A percentile compares a stretch with the other conserved stretches of the same genome.
Conservation (phyloP, 2,329 filamentous ascomycete species). For the Paecilomyces dactylethromorphus region DNA sequence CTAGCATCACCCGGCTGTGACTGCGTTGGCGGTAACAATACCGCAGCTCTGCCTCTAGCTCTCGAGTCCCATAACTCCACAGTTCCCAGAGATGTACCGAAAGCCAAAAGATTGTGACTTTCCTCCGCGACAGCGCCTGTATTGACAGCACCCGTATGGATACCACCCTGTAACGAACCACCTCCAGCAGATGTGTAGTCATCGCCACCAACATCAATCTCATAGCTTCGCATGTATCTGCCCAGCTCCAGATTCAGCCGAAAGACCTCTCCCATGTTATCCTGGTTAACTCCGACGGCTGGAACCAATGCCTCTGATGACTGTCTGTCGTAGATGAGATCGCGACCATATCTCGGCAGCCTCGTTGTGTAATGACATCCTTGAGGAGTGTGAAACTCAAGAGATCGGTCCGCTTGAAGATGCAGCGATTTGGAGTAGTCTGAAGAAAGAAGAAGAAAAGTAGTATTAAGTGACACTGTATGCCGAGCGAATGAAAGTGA, state of each 20-base stretch:
- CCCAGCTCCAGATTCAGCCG: constrained; percentile 86
- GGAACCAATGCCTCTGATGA: constrained; percentile 82
- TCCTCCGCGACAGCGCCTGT: constrained; percentile 78
- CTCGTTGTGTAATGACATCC: constrained; percentile 86
- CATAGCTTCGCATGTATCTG: constrained; percentile 89
- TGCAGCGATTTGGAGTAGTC: constrained; percentile 95
- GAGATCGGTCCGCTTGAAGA: constrained; percentile 79
- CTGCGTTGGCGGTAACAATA: constrained; percentile 55
- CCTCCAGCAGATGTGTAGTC: constrained; percentile 61
- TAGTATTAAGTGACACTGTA: constrained; percentile 85
- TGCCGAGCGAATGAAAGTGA: constrained; percentile 91
- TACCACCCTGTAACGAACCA: constrained; percentile 76
- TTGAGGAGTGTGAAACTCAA: constrained; percentile 87
- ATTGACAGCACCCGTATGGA: constrained; percentile 80
- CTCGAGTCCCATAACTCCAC: constrained; percentile 96
- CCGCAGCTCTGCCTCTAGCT: constrained; percentile 71
- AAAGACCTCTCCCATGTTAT: constrained; percentile 88
- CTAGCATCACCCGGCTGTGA: constrained; percentile 32
- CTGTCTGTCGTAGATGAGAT: constrained; percentile 74
- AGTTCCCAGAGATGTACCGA: constrained; percentile 90
- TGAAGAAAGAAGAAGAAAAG: constrained; percentile 77
- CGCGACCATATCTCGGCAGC: constrained; percentile 85
- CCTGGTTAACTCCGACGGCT: constrained; percentile 75
- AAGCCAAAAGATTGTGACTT: constrained; percentile 84
- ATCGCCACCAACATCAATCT: constrained; percentile 82